phyloP scores from a whole-genome alignment of 2,329 filamentous ascomycete genomes.

The Colletotrichum limetticola region DNA sequence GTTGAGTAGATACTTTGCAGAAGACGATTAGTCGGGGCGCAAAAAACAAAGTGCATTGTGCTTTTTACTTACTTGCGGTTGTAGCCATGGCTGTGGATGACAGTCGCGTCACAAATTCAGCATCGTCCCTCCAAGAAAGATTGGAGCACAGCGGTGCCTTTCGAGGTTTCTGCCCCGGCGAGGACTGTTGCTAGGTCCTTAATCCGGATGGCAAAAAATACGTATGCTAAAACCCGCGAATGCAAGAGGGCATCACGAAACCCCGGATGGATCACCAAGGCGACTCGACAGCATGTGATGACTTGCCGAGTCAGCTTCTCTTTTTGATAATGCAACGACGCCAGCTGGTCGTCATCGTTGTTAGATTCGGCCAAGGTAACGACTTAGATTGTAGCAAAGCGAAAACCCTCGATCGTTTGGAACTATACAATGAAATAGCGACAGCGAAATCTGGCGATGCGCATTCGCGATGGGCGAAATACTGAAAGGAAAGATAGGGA shows the following conservation, averaged over 20 bases:
- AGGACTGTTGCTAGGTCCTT: background rate
- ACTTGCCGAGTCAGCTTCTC: constrained; percentile 11
- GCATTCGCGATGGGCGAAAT: background rate
- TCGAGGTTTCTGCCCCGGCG: background rate
- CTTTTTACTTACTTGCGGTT: constrained; percentile 11
- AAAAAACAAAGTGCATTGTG: background rate
- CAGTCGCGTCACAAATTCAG: background rate
- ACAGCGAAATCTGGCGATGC: background rate
- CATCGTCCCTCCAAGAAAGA: background rate
- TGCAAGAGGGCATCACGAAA: constrained; percentile 8
- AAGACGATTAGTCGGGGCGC: background rate
- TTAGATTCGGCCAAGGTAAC: background rate
- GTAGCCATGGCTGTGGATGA: constrained; percentile 20
- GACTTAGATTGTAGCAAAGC: background rate
- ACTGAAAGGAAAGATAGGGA: background rate
- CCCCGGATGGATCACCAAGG: background rate
- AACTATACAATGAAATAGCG: background rate
- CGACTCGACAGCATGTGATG: background rate
- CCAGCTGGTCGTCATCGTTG: background rate
- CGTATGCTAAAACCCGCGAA: background rate
- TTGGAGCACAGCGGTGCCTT: background rate
- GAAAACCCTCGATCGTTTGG: background rate
- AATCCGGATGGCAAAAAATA: background rate
- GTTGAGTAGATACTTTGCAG: constrained; percentile 10
- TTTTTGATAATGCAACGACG: background rate